Conservation (phyloP, 768 basidiomycete species). For the Mycena alexandri region DNA sequence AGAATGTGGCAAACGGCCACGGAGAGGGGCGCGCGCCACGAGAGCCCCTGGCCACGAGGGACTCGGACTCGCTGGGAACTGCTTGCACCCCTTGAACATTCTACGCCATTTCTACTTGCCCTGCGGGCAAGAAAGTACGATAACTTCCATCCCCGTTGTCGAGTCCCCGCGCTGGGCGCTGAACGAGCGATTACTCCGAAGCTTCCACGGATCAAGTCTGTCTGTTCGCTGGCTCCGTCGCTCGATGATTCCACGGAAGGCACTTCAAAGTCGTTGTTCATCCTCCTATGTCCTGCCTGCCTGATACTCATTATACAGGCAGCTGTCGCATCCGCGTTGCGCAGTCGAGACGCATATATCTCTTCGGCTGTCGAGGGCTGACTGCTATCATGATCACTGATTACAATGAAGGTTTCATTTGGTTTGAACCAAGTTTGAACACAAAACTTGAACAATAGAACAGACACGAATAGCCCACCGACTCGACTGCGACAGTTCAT, state of each 20-base stretch:
- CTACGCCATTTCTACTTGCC: too few relatives aligned
- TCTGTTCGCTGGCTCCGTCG: too few relatives aligned
- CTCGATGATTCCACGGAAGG: too few relatives aligned
- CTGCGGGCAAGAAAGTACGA: not conserved
- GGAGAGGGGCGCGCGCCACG: conserved; percentile 17
- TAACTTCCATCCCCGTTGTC: conserved; percentile 13
- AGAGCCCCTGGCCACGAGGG: not conserved
- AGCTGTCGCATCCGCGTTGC: too few relatives aligned
- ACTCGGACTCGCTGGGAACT: too few relatives aligned
- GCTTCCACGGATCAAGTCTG: not conserved
- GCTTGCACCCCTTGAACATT: too few relatives aligned
- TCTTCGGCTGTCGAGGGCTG: not conserved
- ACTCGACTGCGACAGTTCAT: not conserved
- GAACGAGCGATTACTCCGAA: not conserved
- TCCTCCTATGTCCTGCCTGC: too few relatives aligned
- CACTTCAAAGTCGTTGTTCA: too few relatives aligned
- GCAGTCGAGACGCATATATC: too few relatives aligned
- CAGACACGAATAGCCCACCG: conserved; percentile 18
- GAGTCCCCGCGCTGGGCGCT: too few relatives aligned
- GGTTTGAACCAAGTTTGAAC: too few relatives aligned
- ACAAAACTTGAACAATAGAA: not conserved
- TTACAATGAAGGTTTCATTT: conserved; percentile 9
- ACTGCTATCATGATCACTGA: conserved; percentile 24
- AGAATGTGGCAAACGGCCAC: conserved; percentile 21
- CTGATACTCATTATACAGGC: too few relatives aligned